Percentiles rank a stretch among this genome's conserved stretches.
Evolutionary conservation across 2,329 filamentous ascomycete species (phyloP).

Genomic region (Colletotrichum truncatum): DNA sequence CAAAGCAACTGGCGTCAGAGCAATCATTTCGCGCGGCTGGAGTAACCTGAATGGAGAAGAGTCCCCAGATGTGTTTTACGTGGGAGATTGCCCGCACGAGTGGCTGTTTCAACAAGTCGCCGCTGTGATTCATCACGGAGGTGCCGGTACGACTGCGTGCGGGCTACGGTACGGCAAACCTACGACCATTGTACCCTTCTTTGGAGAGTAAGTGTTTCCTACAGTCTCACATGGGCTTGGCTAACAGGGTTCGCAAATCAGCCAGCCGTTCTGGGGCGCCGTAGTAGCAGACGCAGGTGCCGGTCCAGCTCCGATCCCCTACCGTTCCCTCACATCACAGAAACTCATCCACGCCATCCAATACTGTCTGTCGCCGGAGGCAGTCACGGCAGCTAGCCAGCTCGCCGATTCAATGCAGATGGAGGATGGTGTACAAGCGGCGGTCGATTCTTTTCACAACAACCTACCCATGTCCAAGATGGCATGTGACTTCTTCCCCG

Average conservation of each 20-base stretch:
- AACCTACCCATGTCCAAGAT: constrained; percentile 19
- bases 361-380: constrained; percentile 11
- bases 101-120: constrained; percentile 29
- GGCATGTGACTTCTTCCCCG: constrained; percentile 26
- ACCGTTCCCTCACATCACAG: constrained; percentile 23
- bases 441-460: constrained; percentile 22
- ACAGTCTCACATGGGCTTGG: too few relatives aligned
- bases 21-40: constrained; percentile 28
- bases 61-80: constrained; percentile 16
- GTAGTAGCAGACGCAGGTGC: constrained; percentile 28
- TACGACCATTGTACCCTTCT: constrained; percentile 25
- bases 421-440: constrained; percentile 23
- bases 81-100: constrained; percentile 28
- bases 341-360: constrained; percentile 20
- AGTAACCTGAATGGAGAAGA: constrained; percentile 17
- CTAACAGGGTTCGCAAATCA: too few relatives aligned
- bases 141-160: constrained; percentile 25
- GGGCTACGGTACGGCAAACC: constrained; percentile 23
- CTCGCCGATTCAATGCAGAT: constrained; percentile 20
- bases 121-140: constrained; percentile 26
- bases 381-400: constrained; percentile 10
- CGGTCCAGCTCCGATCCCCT: constrained; percentile 27
- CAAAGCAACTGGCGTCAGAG: constrained; percentile 12
- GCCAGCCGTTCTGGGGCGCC: constrained; percentile 29
- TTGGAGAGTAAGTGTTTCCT: constrained; percentile 19